These are phyloP conservation scores for Nephromyces sp. DNA, from an alignment of 169 alveolate genomes.

Conservation along the genomic window DNA sequence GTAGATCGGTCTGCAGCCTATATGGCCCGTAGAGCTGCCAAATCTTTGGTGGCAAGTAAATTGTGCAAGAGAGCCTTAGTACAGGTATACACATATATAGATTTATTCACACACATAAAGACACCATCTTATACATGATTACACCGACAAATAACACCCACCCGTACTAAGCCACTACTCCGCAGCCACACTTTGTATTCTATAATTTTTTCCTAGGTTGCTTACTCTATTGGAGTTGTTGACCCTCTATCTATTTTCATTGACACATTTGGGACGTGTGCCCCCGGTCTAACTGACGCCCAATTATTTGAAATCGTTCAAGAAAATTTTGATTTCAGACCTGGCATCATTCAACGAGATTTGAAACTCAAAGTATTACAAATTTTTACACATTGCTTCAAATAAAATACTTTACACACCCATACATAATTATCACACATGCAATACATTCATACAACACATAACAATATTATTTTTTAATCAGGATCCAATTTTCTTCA, in stretches of 20 bases:
- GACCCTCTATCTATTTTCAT: constrained; percentile 92
- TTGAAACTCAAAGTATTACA: constrained; percentile 58
- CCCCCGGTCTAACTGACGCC: constrained; percentile 79
- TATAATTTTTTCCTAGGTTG: constrained; percentile 43
- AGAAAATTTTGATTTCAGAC: constrained; percentile 89
- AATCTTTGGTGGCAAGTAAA: constrained; percentile 88
- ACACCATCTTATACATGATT: neutral
- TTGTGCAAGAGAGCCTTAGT: constrained; percentile 89
- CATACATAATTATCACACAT: neutral
- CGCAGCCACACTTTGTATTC: neutral
- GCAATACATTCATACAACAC: neutral
- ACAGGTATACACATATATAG: too few species aligned
- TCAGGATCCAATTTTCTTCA: constrained; percentile 69
- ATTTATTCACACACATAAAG: too few species aligned
- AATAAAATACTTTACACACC: neutral
- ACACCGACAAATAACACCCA: neutral
- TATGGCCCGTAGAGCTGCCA: constrained; percentile 95
- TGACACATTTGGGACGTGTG: constrained; percentile 76
- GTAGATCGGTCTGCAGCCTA: constrained; percentile 99
- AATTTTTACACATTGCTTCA: neutral
- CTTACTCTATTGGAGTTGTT: constrained; percentile 94
- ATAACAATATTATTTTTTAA: neutral
- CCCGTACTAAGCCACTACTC: neutral
- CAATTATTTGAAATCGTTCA: constrained; percentile 75
- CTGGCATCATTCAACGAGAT: constrained; percentile 86